Evolutionary conservation across 2,329 filamentous ascomycete species (phyloP), one percentile per base, ranked within the genome.

Genomic region (Calycina herbarum): DNA sequence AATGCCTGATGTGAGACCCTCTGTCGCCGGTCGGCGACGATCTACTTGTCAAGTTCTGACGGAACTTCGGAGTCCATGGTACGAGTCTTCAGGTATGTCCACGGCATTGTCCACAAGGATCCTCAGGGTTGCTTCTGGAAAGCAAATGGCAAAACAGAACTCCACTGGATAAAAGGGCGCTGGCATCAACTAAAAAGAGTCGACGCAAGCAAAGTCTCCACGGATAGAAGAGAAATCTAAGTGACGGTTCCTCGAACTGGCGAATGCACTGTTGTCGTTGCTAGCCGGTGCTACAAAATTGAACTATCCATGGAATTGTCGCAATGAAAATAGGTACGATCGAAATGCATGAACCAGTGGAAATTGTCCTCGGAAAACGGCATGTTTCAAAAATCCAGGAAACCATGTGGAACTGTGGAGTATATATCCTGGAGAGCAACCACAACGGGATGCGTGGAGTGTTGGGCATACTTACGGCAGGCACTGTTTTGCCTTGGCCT

Each of bases 401-500:
- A 5, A 29, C 35, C 24, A 57, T 31, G 20, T n/a, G 38, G 42
- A 48, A 57, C 2, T 57, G 35, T 38, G 54, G 31, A 57, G 54
- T 24, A 27, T 57, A 33, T 59, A 59, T 51, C 51, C 59, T 27
- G 54, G 59, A 38, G 20, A 51, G 62, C 45, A 62, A 57, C 60
- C 42, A 61, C 60, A 57, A 27, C 62, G 57, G 51, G 58, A 65
- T 58, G 61, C 42, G 58, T 65, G 58, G 54, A 40, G 20, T 61
- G 27, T 31, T 35, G 64, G 67, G 67, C 45, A 70, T 72, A 71
- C 71, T 70, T 67, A 69, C 68, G 17, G 38, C 40, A 64, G 62
- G 62, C 45, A 51, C 45, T 51, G 45, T 27, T 51, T 24, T 8
- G n/a, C 45, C 65, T 42, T 54, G 35, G 54, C 54, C 51, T 40